Evolutionary conservation across 768 basidiomycete genomes (phyloP), one percentile per base, ranked within the genome.

Genomic region (Boletus edulis): DNA sequence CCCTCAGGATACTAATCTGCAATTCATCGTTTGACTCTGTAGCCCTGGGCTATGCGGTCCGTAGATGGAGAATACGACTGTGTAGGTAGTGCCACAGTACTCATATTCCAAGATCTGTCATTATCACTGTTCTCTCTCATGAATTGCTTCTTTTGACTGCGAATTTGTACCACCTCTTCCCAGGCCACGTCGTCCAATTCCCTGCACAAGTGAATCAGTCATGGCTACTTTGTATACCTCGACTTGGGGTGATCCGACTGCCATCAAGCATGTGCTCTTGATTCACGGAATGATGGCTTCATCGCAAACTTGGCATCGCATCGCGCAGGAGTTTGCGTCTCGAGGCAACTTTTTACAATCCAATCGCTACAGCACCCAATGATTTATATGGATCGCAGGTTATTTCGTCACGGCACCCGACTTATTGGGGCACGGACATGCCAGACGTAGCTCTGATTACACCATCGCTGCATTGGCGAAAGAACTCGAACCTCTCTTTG

Each of bases 1-100:
- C 20, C 18, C 2, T 51, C 44, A 72, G 69, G 71, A 71, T 45
- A 71, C 65, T 32, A 62, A 62, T 42, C 5, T 72, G 39, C 65
- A 59, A 27, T 71, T 71, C 39, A 69, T 70, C 34, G 37, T 71
- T 37, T 71, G 51, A 71, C 18, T 41, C 4, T 43, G 12, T 35
- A 46, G 18, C 17, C 4, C 6, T 2, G 4, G 20, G 34, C 18
- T 17, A 13, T 37, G 13, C 11, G 14, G 14, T 37, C n/a, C 5
- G 12, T 32, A 46, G 31, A 42, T 38, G 11, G 22, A 38, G 13
- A 18, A n/a, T 27, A 24, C 24, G 9, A 51, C 43, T 15, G 32
- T 56, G 22, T 11, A 54, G 22, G 22, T 22, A 22, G 22, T 22
- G 22, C 22, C 22, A 22, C 22, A 22, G 22, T 22, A 22, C 22